Base-by-base conservation (phyloP, 2,329 filamentous ascomycete species). In the Clarireedia sp. region DNA sequence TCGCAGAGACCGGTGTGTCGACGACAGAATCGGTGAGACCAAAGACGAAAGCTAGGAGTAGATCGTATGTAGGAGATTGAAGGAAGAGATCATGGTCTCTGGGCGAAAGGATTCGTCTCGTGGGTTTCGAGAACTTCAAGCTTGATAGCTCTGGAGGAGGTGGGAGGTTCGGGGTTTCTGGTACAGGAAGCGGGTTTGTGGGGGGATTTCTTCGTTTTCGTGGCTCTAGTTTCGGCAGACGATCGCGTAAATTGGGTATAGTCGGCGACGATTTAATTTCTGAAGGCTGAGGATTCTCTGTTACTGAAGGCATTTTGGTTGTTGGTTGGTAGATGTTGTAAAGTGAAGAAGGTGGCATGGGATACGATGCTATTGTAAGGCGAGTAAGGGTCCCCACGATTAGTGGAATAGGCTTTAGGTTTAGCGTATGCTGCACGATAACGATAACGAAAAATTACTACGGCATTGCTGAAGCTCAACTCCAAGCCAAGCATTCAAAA, bases 41-140 rank as follows among this genome's bases (percentile, higher is more conserved):
- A 71, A 96, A 96, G 59, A 96, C 78, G 73, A 96, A 99, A 19
- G 88, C 83, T 56, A 88, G 75, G 44, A 99, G 79, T 41, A 97
- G 79, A 7, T 76, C 77, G 70, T 89, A 87, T 6, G 91, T 86
- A 0, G 85, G 77, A 0, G 91, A 96, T 0, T 80, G 74, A 17
- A 90, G 78, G 66, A 97, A 99, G 3, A 90, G 73, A 17, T 88
- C 78, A 68, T 95, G 91, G 63, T 99, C 94, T 48, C 80, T 75
- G 2, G 77, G 76, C 3, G 90, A 92, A 12, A 99, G 74, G 51
- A 99, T 97, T 8, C 91, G 82, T 58, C 91, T 81, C 12, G 78
- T 80, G 0, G 94, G 94, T 5, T 74, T 74, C 56, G 76, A 74
- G 74, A 89, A 95, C 5, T 71, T 72, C 67, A 85, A 75, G 46